These are phyloP conservation scores for Verticillium klebahnii DNA, from an alignment of 2,329 filamentous ascomycete genomes.

Conservation along the genomic window DNA sequence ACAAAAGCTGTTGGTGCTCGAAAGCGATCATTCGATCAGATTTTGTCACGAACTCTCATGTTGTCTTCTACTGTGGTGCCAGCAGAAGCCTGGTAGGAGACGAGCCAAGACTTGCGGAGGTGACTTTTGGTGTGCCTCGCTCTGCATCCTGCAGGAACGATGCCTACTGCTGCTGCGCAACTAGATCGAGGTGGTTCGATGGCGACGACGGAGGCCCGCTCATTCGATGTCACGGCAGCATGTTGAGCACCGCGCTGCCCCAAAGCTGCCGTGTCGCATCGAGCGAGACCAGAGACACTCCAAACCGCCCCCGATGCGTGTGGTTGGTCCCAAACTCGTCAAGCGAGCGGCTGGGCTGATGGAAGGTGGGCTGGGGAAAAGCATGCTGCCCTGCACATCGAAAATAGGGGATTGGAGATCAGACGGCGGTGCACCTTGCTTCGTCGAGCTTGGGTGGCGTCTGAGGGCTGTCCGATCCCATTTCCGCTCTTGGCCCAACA, in stretches of 20 bases:
- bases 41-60: too few species aligned
- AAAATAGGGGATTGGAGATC: neutral
- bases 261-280: neutral
- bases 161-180: neutral
- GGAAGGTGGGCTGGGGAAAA: neutral
- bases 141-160: neutral
- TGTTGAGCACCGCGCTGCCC: neutral
- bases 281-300: neutral
- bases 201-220: neutral
- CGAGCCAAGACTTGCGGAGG: neutral
- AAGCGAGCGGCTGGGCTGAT: neutral
- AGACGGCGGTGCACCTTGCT: neutral
- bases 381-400: neutral
- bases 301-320: neutral
- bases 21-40: too few species aligned
- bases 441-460: neutral
- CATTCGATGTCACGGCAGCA: neutral
- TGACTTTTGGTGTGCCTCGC: neutral
- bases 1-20: too few species aligned
- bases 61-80: too few species aligned
- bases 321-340: neutral
- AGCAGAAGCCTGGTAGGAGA: too few species aligned
- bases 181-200: neutral
- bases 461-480: neutral
- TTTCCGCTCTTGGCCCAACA: neutral